Evolutionary conservation across 1,139 yeast species (phyloP), one percentile per base, ranked within the genome.

Genomic region (Lodderomyces margitis): DNA sequence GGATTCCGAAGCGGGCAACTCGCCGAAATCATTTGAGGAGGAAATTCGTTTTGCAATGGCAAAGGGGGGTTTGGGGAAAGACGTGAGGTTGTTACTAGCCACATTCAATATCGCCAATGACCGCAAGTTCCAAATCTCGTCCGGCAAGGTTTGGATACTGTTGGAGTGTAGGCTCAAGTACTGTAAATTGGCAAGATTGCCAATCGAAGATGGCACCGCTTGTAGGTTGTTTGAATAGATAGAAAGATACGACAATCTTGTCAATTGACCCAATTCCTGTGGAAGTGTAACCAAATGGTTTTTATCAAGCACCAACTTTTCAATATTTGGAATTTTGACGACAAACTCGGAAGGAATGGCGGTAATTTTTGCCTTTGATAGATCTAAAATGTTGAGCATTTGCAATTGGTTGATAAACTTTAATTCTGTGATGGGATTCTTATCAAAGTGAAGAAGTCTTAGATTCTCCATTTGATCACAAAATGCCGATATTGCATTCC

Each of bases 241-340:
- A 5, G 95, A 86, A 36, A 92, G 66, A 47, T 79, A 79, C 3
- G 80, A 75, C 52, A 92, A 67, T 44, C 73, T 78, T 21, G 68
- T 65, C 52, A 92, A 71, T 3, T 64, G 57, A 1, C 85, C 81
- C 23, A 94, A 73, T 43, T 83, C 84, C 2, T 75, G 70, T 0
- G 98, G 97, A 20, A 92, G 62, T 19, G 80, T 74, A 4, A 86
- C 87, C 55, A 92, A 72, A 58, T 87, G 95, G 57, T 92, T 92
- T 53, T 84, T 82, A 61, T 88, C 95, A 48, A 92, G 65, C 17
- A 81, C 81, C 49, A 92, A 66, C 47, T 80, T 84, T 55, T 87
- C 96, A 41, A 89, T 69, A 47, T 80, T 78, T 0, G 85, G 78
- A 37, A 89, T 70, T 51, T 74, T 77, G 12, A 73, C 66, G 36